phyloP scores from a whole-genome alignment of 306 rosid genomes.

The Spatholobus suberectus region DNA sequence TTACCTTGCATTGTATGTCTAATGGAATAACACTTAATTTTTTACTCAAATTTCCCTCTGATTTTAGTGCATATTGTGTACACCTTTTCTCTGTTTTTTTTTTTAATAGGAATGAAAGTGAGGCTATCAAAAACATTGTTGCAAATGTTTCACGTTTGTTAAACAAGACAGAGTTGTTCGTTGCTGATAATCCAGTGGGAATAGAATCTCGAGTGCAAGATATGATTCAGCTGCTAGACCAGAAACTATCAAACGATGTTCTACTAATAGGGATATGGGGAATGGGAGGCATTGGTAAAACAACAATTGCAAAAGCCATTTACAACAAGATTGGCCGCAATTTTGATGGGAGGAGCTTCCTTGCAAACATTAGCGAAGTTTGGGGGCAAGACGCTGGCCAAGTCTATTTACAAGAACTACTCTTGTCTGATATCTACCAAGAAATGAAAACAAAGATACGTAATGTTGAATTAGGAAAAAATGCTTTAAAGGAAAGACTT shows the following conservation, averaged over 20 bases:
- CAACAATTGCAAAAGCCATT: slow-evolving; percentile 2
- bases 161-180: background rate
- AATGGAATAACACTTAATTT: no score
- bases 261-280: slow-evolving; percentile 31
- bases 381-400: background rate
- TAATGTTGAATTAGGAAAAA: background rate
- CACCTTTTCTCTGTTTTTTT: background rate
- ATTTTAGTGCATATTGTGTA: background rate
- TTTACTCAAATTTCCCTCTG: background rate
- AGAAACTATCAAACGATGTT: background rate
- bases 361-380: slow-evolving; percentile 13
- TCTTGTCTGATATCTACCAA: background rate
- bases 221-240: background rate
- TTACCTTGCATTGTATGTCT: no score
- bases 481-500: background rate
- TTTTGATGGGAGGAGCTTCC: background rate
- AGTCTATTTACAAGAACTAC: background rate
- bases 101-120: background rate
- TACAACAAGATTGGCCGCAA: background rate
- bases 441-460: background rate
- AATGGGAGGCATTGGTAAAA: slow-evolving; percentile 31
- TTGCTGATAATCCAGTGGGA: background rate
- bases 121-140: background rate
- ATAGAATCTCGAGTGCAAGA: background rate
- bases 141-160: background rate